Percentiles rank a stretch among this genome's conserved stretches.
Evolutionary conservation across 805 yeast species (phyloP).

Genomic region (Kuraishia capsulata): DNA sequence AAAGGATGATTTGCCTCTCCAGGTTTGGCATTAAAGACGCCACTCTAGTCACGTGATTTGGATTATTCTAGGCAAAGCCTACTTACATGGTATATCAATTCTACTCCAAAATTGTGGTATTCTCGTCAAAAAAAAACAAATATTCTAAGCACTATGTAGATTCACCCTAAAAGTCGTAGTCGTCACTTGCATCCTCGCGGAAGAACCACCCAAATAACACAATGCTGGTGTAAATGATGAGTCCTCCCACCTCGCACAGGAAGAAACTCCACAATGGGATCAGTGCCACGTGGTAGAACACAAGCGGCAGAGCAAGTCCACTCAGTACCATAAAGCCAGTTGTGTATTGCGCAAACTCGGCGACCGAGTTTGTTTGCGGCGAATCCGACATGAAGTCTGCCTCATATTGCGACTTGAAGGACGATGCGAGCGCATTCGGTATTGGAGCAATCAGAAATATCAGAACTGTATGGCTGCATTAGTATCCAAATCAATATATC

Average conservation of each 20-base stretch:
- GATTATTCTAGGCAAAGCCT: no score
- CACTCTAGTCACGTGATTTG: no score
- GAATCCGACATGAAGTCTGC: conserved; percentile 20
- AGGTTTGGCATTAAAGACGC: no score
- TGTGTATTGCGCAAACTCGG: conserved; percentile 18
- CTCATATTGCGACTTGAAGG: conserved; percentile 16
- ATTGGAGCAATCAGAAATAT: conserved; percentile 25
- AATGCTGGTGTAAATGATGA: conserved; percentile 72
- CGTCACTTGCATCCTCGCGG: conserved; percentile 40
- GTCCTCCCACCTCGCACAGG: conserved; percentile 81
- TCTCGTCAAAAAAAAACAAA: no score
- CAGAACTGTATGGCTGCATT: conserved; percentile 9
- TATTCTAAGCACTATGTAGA: no score
- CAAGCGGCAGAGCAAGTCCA: conserved; percentile 22
- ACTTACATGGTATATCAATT: no score
- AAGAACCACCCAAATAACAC: conserved; percentile 75
- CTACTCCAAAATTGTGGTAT: no score
- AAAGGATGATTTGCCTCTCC: no score
- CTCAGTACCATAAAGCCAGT: conserved; percentile 24
- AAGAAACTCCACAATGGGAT: conserved; percentile 21
- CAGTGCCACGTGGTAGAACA: conserved; percentile 19
- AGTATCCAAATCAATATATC: no score
- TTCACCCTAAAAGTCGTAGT: conserved; percentile 20
- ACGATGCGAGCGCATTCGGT: conserved; percentile 21
- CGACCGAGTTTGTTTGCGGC: conserved; percentile 6